Base-by-base conservation (phyloP, 2,329 filamentous ascomycete species). In the Colletotrichum cereale region DNA sequence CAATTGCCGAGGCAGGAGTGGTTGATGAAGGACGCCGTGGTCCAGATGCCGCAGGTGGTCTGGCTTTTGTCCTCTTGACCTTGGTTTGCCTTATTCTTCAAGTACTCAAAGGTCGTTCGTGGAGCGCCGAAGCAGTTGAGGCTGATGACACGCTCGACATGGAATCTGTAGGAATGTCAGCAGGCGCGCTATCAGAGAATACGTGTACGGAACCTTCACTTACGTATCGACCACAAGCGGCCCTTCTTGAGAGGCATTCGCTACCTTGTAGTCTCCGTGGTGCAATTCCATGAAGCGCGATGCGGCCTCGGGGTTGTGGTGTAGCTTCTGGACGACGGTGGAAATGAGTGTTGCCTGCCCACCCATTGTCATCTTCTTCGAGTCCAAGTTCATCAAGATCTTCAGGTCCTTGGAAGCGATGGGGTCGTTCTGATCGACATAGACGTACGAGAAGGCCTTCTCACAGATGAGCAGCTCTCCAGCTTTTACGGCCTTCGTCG, bases 391-490 rank as follows among this genome's bases (percentile, higher is more conserved):
- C 21, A 86, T 75, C 55, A 86, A 61, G 0, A 84, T n/a, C 1
- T 66, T 77, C 14, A 73, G 68, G 4, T 75, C 77, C 7, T 67
- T 73, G 2, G 34, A 42, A 29, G 56, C 16, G 5, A n/a, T 6
- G 10, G 47, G 61, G 10, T 71, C 74, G 11, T 75, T 74, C 42
- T 72, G 79, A 5, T 16, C 57, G 44, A 71, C 74, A 53, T 79
- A 84, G 26, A 72, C 79, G 75, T 87, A 82, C 0, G 77, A 77
- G 74, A 89, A 88, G 0, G 87, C 87, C 72, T 89, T 90, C 71
- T 90, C 88, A 57, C 86, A 89, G 1, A 90, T 74, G 0, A 90
- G 76, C 2, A 89, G 78, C 4, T 89, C 84, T 0, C 87, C 87
- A 0, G 84, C 82, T 47, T 80, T 79, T 2, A 90, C 84, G 0